Evolutionary conservation across 1,139 yeast genomes (phyloP).

Genomic region (Entelexis sorbosivorans): DNA sequence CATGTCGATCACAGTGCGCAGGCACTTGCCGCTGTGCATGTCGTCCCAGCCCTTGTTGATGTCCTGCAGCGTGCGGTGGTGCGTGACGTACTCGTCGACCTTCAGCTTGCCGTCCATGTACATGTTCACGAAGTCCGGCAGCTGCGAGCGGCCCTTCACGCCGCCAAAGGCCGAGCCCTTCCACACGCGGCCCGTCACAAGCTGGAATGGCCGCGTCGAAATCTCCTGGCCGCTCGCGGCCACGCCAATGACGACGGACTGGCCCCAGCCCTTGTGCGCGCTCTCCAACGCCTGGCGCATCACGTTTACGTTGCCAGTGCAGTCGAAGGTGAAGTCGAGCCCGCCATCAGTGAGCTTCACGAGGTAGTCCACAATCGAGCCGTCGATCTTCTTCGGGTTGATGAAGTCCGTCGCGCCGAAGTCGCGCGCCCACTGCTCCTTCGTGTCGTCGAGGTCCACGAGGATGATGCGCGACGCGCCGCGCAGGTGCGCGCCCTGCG

Average conservation of each 20-base stretch:
- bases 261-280: slow-evolving; percentile 99
- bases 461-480: slow-evolving; percentile 76
- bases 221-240: slow-evolving; percentile 98
- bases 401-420: slow-evolving; percentile 95
- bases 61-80: slow-evolving; percentile 62
- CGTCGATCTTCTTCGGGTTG: slow-evolving; percentile 56
- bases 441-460: slow-evolving; percentile 73
- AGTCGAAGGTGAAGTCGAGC: slow-evolving; percentile 87
- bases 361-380: slow-evolving; percentile 64
- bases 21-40: slow-evolving; percentile 87
- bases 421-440: slow-evolving; percentile 72
- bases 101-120: slow-evolving; percentile 72
- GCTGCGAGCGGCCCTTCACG: slow-evolving; percentile 91
- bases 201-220: slow-evolving; percentile 94
- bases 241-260: slow-evolving; percentile 87
- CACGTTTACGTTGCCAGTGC: slow-evolving; percentile 91
- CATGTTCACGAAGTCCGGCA: slow-evolving; percentile 82
- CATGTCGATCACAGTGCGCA: slow-evolving; percentile 66
- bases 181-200: slow-evolving; percentile 98
- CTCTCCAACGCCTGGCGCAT: slow-evolving; percentile 96
- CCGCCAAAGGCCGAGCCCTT: slow-evolving; percentile 98
- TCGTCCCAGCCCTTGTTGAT: slow-evolving; percentile 88
- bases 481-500: slow-evolving; percentile 83
- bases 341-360: slow-evolving; percentile 94
- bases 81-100: slow-evolving; percentile 93